Base-by-base conservation (phyloP, 352 stramenopile species). In the Phytophthora chlamydospora region DNA sequence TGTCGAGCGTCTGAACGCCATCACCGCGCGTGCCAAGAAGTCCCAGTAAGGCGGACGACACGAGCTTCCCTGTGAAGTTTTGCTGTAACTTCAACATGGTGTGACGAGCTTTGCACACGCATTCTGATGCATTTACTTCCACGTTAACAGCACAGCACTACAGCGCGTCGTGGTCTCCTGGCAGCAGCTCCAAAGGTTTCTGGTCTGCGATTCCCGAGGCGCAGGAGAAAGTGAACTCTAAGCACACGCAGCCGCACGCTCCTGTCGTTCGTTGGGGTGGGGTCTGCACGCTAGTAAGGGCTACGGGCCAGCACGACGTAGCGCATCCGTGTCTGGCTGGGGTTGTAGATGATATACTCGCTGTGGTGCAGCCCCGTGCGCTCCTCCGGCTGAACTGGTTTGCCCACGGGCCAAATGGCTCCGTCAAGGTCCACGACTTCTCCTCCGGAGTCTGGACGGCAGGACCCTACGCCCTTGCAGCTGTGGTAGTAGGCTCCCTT, bases 1-100 rank as follows among this genome's bases (percentile, higher is more conserved):
- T 32, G 85, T 99, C 3, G 95, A 99, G 71, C 87, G 97, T 12
- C 80, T 99, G 7, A 89, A 84, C 39, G 96, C 95, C n/a, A 98
- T 99, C 56, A 72, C 73, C 1, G 64, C 55, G 4, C 64, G 76
- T 35, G 78, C 71, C 12, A 90, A 89, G 73, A 90, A 91, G 58
- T 68, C 66, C 17, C 55, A 83, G 67, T 89, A 75, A 70, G 42
- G 11, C 0, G 35, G 46, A 13, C 38, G 47, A 54, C 56, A 62
- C 45, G 21, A 57, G 47, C 31, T 36, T 34, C 44, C 17, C 42
- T 43, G 38, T 42, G 2, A 24, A 24, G 21, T 24, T 3, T 1
- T 24, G 21, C 21, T 1, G 21, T 24, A 24, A 24, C 21, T 1
- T 24, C 21, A 24, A 24, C 21, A 3, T 24, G 21, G 21, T 3